These are phyloP conservation scores for Simplicillium aogashimaense DNA, from an alignment of 2,329 filamentous ascomycete genomes.

Conservation along the genomic window DNA sequence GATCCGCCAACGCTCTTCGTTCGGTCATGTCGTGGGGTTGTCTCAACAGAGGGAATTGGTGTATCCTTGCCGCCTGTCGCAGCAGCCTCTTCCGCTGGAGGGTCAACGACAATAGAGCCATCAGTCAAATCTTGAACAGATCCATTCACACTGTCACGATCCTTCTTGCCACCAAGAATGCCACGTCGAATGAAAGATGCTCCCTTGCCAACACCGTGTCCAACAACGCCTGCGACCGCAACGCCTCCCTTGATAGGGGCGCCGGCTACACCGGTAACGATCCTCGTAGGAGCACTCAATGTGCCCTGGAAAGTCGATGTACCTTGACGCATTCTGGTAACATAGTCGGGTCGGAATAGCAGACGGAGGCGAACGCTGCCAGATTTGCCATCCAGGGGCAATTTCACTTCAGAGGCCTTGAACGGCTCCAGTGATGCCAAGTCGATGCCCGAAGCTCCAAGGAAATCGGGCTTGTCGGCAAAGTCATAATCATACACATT, in stretches of 20 bases:
- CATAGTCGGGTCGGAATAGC: conserved; percentile 87
- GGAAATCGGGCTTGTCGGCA: conserved; percentile 82
- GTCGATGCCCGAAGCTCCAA: conserved; percentile 70
- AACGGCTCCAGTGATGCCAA: conserved; percentile 79
- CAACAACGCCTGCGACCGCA: conserved; percentile 61
- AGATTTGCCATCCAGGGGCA: conserved; percentile 79
- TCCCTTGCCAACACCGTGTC: conserved; percentile 76
- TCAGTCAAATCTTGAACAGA: conserved; percentile 30
- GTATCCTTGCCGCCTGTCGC: conserved; percentile 13
- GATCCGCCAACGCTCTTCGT: conserved; percentile 52
- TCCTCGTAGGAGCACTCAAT: conserved; percentile 77
- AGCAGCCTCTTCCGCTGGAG: conserved; percentile 20
- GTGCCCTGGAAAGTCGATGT: conserved; percentile 89
- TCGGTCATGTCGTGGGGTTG: conserved; percentile 30
- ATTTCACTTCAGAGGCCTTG: conserved; percentile 61
- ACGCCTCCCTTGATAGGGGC: conserved; percentile 91
- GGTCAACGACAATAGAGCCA: conserved; percentile 6
- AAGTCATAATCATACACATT: conserved; percentile 95
- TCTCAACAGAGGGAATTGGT: conserved; percentile 3
- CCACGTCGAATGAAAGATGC: conserved; percentile 85
- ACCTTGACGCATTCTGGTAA: conserved; percentile 76
- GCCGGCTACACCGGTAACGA: conserved; percentile 71
- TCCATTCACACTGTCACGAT: conserved; percentile 44
- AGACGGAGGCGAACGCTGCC: conserved; percentile 74
- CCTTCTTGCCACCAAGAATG: conserved; percentile 60